These are phyloP conservation scores for Austroboletus eburneus DNA, from an alignment of 768 basidiomycete genomes.

Conservation along the genomic window DNA sequence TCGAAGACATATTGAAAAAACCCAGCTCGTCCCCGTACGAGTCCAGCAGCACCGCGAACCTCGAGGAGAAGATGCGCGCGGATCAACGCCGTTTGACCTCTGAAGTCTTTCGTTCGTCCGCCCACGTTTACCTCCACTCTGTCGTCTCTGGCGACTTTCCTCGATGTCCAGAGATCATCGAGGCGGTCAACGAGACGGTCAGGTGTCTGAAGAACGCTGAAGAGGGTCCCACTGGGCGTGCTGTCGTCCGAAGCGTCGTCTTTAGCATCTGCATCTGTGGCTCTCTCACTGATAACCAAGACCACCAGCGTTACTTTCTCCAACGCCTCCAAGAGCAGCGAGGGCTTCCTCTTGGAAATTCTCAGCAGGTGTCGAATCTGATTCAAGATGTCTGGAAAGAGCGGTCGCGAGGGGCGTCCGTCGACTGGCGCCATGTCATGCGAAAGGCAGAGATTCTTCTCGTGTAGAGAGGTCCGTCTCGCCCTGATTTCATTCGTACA, in stretches of 20 bases:
- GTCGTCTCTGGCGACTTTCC: constrained; percentile 75
- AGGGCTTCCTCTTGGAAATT: constrained; percentile 60
- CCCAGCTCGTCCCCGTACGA: constrained; percentile 8
- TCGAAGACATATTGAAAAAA: constrained; percentile 39
- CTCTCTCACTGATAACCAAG: constrained; percentile 52
- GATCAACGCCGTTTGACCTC: constrained; percentile 44
- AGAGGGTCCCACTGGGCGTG: constrained; percentile 38
- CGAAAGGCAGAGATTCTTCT: constrained; percentile 51
- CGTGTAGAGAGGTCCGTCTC: constrained; percentile 38
- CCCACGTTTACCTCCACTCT: constrained; percentile 69
- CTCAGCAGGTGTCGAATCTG: constrained; percentile 47
- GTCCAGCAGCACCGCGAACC: background rate
- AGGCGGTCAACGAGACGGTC: constrained; percentile 52
- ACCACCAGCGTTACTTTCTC: constrained; percentile 41
- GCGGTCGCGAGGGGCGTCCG: constrained; percentile 33
- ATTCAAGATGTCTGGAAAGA: constrained; percentile 60
- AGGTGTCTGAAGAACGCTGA: constrained; percentile 38
- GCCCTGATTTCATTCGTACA: background rate
- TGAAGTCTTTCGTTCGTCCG: constrained; percentile 69
- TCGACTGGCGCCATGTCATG: constrained; percentile 63
- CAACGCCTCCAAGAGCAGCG: constrained; percentile 48
- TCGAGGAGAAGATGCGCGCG: constrained; percentile 8
- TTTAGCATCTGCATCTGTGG: constrained; percentile 75
- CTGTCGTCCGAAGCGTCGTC: constrained; percentile 73
- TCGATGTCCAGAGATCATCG: constrained; percentile 55